These are phyloP conservation scores for Ogataea ganodermae DNA, from an alignment of 805 yeast species.

Conservation along the genomic window DNA sequence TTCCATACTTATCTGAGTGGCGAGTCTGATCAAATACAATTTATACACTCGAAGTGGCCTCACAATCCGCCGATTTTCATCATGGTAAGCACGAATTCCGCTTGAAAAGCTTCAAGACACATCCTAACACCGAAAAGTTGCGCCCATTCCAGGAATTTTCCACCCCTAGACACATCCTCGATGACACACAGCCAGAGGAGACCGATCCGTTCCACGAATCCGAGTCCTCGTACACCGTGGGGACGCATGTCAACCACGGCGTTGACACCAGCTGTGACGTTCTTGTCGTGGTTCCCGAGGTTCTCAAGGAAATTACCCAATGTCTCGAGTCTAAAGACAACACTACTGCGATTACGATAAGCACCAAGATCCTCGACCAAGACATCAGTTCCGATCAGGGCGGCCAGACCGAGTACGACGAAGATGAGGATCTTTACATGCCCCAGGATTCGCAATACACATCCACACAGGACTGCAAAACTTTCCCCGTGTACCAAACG, in stretches of 20 bases:
- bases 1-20: too few species aligned
- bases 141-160: constrained; percentile 50
- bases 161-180: constrained; percentile 33
- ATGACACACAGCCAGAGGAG: constrained; percentile 4
- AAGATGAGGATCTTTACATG: constrained; percentile 50
- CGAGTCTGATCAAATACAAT: too few species aligned
- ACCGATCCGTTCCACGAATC: neutral
- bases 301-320: neutral
- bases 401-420: constrained; percentile 41
- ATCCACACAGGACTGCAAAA: constrained; percentile 27
- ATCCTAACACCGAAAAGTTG: constrained; percentile 35
- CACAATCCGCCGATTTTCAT: too few species aligned
- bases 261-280: neutral
- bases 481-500: constrained; percentile 17
- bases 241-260: neutral
- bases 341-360: neutral
- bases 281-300: constrained; percentile 2
- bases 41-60: too few species aligned
- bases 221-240: neutral
- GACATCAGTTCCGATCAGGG: constrained; percentile 3
- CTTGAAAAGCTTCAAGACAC: too few species aligned
- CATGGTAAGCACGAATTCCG: neutral
- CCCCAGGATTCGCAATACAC: constrained; percentile 20
- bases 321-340: neutral
- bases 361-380: neutral